Conservation (phyloP, 1,139 yeast species). For the Lodderomyces margitis region DNA sequence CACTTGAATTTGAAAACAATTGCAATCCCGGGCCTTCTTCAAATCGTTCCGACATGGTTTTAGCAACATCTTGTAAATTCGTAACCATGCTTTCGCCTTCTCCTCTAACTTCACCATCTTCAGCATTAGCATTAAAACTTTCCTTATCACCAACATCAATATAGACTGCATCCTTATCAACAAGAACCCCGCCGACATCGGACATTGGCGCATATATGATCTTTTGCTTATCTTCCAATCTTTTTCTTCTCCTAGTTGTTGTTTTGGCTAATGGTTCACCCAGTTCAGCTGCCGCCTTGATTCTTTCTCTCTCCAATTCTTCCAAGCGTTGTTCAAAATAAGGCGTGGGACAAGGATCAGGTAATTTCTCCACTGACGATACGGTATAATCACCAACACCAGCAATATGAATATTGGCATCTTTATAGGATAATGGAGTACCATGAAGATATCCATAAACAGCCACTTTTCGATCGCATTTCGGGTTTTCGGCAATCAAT, state of each 20-base stretch:
- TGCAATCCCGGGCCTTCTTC: slow-evolving; percentile 70
- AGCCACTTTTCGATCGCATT: slow-evolving; percentile 86
- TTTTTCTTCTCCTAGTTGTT: slow-evolving; percentile 70
- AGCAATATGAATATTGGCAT: slow-evolving; percentile 87
- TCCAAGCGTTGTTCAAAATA: slow-evolving; percentile 82
- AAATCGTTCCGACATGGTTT: slow-evolving; percentile 60
- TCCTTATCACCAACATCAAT: slow-evolving; percentile 76
- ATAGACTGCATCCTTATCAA: slow-evolving; percentile 95
- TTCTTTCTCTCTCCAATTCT: slow-evolving; percentile 69
- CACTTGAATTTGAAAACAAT: slow-evolving; percentile 61
- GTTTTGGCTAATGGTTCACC: slow-evolving; percentile 57
- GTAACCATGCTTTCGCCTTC: slow-evolving; percentile 84
- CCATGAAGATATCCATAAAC: slow-evolving; percentile 95
- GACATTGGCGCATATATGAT: slow-evolving; percentile 99
- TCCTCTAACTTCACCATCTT: slow-evolving; percentile 51
- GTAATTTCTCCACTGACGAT: slow-evolving; percentile 76
- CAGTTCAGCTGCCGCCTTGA: slow-evolving; percentile 58
- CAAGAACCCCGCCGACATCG: slow-evolving; percentile 95
- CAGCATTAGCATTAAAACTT: slow-evolving; percentile 56
- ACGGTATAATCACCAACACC: slow-evolving; percentile 91
- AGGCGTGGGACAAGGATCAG: slow-evolving; percentile 99
- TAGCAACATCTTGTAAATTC: slow-evolving; percentile 67
- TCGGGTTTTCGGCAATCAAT: slow-evolving; percentile 69
- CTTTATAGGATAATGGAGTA: slow-evolving; percentile 71
- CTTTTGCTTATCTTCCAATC: slow-evolving; percentile 91